Percentiles rank a stretch among this genome's conserved stretches.
phyloP scores from a whole-genome alignment of 2,329 filamentous ascomycete species.

The Cercospora janseana region DNA sequence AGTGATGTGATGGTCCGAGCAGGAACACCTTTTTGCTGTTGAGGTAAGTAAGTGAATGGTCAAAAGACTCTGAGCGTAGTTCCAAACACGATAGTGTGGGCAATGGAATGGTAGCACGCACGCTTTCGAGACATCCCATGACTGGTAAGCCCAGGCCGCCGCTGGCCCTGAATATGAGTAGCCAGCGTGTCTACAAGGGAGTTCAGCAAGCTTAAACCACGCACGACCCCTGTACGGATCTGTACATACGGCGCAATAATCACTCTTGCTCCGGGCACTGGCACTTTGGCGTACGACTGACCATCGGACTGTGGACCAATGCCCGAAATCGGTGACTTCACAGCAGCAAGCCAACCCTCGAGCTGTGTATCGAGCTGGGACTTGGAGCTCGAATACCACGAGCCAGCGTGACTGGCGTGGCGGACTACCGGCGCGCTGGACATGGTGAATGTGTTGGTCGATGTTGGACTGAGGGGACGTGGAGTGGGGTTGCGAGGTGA shows the following conservation, averaged over 20 bases:
- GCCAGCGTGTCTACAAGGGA: slow-evolving; percentile 72
- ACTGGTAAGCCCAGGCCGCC: slow-evolving; percentile 92
- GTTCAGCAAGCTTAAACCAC: slow-evolving; percentile 34
- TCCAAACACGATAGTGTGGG: not conserved
- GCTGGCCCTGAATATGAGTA: slow-evolving; percentile 89
- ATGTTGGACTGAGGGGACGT: not conserved
- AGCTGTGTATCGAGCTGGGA: slow-evolving; percentile 66
- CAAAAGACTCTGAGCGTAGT: not conserved
- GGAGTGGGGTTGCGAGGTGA: not conserved
- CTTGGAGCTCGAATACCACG: slow-evolving; percentile 74
- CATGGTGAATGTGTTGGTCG: slow-evolving; percentile 19
- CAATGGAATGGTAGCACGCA: slow-evolving; percentile 40
- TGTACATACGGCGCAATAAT: slow-evolving; percentile 81
- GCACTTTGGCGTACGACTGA: slow-evolving; percentile 51
- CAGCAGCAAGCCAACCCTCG: slow-evolving; percentile 68
- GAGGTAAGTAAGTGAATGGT: slow-evolving; percentile 7
- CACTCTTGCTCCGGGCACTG: slow-evolving; percentile 70
- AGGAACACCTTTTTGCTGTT: slow-evolving; percentile 80
- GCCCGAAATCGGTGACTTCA: slow-evolving; percentile 64
- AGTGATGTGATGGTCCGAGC: slow-evolving; percentile 87
- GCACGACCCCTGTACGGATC: slow-evolving; percentile 1
- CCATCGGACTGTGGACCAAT: slow-evolving; percentile 50
- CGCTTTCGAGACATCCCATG: slow-evolving; percentile 75
- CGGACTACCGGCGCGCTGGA: slow-evolving; percentile 43
- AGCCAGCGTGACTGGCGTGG: slow-evolving; percentile 73